Conservation (phyloP, 805 yeast species). For the Huiozyma naganishii region DNA sequence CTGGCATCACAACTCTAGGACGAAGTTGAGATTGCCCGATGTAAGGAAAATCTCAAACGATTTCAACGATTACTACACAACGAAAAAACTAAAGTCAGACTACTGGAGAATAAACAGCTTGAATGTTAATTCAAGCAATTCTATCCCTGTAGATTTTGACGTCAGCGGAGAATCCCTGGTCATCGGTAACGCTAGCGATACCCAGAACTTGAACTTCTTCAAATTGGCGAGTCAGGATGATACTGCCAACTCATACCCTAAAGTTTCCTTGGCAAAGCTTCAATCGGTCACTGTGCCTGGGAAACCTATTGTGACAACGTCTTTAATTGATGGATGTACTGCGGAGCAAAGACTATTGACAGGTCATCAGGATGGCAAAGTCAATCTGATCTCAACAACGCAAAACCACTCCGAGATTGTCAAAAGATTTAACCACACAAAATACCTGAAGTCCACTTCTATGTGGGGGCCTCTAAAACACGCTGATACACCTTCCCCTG, state of each 20-base stretch:
- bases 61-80: constrained; percentile 19
- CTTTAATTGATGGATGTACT: constrained; percentile 1
- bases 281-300: constrained; percentile 22
- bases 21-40: constrained; percentile 14
- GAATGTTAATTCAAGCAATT: not conserved
- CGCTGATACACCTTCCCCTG: constrained; percentile 3
- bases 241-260: not conserved
- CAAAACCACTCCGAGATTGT: constrained; percentile 58
- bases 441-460: constrained; percentile 34
- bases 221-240: constrained; percentile 2
- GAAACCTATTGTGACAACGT: constrained; percentile 8
- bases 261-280: constrained; percentile 9
- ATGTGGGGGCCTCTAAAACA: constrained; percentile 10
- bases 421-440: constrained; percentile 68
- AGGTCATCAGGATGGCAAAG: constrained; percentile 69
- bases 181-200: constrained; percentile 9
- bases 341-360: constrained; percentile 34
- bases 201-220: constrained; percentile 14
- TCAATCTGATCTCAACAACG: constrained; percentile 53
- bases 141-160: constrained; percentile 10
- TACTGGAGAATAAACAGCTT: constrained; percentile 13
- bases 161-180: constrained; percentile 9
- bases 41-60: constrained; percentile 22
- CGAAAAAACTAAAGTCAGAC: constrained; percentile 18
- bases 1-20: no score